Evolutionary conservation across 495 filamentous ascomycete species (phyloP).

Genomic region (Recurvomyces mirabilis): DNA sequence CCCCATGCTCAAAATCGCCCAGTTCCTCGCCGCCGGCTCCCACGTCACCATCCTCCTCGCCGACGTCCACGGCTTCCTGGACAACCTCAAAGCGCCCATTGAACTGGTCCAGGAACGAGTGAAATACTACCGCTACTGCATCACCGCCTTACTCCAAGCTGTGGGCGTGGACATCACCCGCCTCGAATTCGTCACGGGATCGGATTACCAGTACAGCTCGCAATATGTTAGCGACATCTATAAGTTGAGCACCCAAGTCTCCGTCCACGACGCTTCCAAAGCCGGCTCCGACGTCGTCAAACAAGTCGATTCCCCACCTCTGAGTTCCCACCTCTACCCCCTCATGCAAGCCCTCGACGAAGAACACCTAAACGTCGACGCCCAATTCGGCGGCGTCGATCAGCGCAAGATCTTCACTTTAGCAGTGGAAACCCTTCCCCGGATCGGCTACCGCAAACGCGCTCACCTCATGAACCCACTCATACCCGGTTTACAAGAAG

Average conservation of each 20-base stretch:
- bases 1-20: constrained; percentile 74
- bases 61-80: constrained; percentile 61
- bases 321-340: constrained; percentile 77
- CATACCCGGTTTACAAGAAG: constrained; percentile 64
- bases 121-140: constrained; percentile 31
- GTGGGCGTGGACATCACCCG: constrained; percentile 50
- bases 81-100: constrained; percentile 74
- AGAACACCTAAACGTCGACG: constrained; percentile 76
- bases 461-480: constrained; percentile 87
- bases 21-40: constrained; percentile 77
- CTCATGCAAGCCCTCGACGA: constrained; percentile 87
- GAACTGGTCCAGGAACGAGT: constrained; percentile 67
- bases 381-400: constrained; percentile 68
- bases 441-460: constrained; percentile 55
- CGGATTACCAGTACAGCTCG: constrained; percentile 59
- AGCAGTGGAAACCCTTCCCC: constrained; percentile 64
- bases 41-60: constrained; percentile 36
- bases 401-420: constrained; percentile 84
- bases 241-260: constrained; percentile 28
- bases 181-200: constrained; percentile 75
- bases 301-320: constrained; percentile 60
- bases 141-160: constrained; percentile 29
- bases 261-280: constrained; percentile 59
- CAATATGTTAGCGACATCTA: constrained; percentile 67
- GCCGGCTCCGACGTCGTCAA: constrained; percentile 91